Conservation (phyloP, 371 early-diverging fungal genomes). For the Rhizopus arrhizus region DNA sequence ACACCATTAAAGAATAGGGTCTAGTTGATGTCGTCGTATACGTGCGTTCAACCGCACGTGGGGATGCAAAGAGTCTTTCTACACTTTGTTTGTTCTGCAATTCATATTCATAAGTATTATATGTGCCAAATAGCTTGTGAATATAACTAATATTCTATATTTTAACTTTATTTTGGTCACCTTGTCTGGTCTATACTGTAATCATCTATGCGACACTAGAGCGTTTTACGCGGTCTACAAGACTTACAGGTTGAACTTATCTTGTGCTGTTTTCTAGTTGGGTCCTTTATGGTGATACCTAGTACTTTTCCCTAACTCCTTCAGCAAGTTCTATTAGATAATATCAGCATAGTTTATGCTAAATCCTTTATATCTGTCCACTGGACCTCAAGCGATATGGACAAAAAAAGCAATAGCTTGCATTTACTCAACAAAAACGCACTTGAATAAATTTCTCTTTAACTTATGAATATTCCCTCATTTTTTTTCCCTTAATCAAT, state of each 20-base stretch:
- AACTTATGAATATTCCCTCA: conserved; percentile 3
- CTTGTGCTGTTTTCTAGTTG: conserved; percentile 7
- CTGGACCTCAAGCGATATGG: conserved; percentile 1
- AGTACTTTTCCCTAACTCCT: conserved; percentile 11
- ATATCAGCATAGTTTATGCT: neutral
- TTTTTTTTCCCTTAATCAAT: conserved; percentile 6
- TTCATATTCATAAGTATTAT: conserved; percentile 1
- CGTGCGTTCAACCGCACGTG: conserved; percentile 11
- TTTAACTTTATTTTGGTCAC: neutral
- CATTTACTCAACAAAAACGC: conserved; percentile 8
- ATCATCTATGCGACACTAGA: neutral
- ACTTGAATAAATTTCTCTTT: conserved; percentile 14
- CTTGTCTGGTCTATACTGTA: conserved; percentile 3
- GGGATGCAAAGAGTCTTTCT: conserved; percentile 16
- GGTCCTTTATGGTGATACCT: conserved; percentile 8
- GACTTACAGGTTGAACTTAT: neutral
- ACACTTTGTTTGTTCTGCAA: conserved; percentile 7
- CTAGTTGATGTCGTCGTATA: conserved; percentile 16
- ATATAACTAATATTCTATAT: conserved; percentile 10
- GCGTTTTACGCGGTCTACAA: conserved; percentile 7
- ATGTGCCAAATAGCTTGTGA: neutral
- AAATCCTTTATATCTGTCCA: conserved; percentile 1
- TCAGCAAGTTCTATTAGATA: conserved; percentile 8
- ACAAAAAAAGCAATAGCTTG: conserved; percentile 2
- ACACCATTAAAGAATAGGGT: conserved; percentile 13